Conservation (phyloP, 805 yeast species). For the Candida corydali region DNA sequence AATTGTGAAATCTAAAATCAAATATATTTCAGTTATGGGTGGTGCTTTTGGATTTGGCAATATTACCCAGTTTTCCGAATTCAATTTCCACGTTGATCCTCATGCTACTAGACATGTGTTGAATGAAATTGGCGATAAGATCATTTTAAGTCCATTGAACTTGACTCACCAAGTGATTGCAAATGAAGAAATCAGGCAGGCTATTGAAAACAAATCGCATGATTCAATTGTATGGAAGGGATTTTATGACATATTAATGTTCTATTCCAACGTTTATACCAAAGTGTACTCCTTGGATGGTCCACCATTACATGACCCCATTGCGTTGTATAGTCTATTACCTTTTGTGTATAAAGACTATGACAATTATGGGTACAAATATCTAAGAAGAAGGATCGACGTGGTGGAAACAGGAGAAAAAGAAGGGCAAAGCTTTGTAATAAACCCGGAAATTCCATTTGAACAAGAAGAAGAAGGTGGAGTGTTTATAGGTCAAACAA, state of each 20-base stretch:
- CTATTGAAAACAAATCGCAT: constrained; percentile 18
- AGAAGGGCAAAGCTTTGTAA: constrained; percentile 24
- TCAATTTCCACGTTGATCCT: constrained; percentile 74
- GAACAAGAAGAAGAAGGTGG: constrained; percentile 6
- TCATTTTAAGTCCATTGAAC: constrained; percentile 61
- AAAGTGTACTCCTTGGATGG: constrained; percentile 25
- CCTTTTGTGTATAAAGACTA: constrained; percentile 30
- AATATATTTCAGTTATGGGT: constrained; percentile 70
- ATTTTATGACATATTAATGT: constrained; percentile 20
- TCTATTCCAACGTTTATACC: constrained; percentile 11
- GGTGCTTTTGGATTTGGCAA: constrained; percentile 58
- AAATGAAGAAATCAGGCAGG: constrained; percentile 16
- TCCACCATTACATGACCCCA: constrained; percentile 80
- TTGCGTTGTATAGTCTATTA: constrained; percentile 60
- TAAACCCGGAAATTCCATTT: background rate
- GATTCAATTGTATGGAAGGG: constrained; percentile 42
- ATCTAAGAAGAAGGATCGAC: constrained; percentile 19
- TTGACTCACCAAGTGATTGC: constrained; percentile 66
- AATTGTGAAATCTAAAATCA: constrained; percentile 44
- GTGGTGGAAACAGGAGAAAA: constrained; percentile 26
- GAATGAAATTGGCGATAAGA: constrained; percentile 35
- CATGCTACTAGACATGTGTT: constrained; percentile 63
- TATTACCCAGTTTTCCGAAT: constrained; percentile 57
- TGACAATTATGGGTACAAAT: constrained; percentile 20
- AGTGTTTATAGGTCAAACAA: constrained; percentile 9